A percentile compares a stretch with the other conserved stretches of the same genome.
Evolutionary conservation across 73 alveolate species (phyloP).

Genomic region (Stentor roeselii): DNA sequence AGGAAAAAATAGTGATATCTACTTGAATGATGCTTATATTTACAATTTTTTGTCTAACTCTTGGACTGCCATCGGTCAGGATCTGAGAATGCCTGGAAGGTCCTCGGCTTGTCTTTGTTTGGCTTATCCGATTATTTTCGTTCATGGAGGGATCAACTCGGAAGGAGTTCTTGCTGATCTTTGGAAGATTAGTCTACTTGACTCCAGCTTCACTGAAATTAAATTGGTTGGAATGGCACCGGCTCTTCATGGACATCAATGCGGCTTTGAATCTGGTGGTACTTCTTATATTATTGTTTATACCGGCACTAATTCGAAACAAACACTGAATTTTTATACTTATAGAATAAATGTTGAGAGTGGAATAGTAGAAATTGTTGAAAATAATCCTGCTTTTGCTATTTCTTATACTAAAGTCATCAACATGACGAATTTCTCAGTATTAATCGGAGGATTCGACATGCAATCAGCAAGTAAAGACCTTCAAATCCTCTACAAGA

Average conservation of each 20-base stretch:
- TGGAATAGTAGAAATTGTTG: too few species aligned
- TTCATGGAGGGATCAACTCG: background rate
- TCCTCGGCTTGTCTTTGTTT: background rate
- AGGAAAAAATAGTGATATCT: background rate
- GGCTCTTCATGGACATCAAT: background rate
- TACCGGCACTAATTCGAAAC: too few species aligned
- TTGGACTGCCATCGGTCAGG: background rate
- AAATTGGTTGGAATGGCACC: background rate
- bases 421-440: too few species aligned
- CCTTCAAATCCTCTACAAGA: too few species aligned
- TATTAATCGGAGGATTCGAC: too few species aligned
- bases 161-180: background rate
- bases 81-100: background rate
- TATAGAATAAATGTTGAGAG: too few species aligned
- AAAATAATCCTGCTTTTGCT: too few species aligned
- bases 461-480: too few species aligned
- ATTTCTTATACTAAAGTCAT: too few species aligned
- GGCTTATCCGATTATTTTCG: background rate
- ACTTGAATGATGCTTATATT: background rate
- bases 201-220: background rate
- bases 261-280: background rate
- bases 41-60: background rate
- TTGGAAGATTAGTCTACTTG: background rate
- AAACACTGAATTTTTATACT: too few species aligned
- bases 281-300: background rate